Conservation (phyloP, 1,284 basidiomycete species). For the Bjerkandera adusta region DNA sequence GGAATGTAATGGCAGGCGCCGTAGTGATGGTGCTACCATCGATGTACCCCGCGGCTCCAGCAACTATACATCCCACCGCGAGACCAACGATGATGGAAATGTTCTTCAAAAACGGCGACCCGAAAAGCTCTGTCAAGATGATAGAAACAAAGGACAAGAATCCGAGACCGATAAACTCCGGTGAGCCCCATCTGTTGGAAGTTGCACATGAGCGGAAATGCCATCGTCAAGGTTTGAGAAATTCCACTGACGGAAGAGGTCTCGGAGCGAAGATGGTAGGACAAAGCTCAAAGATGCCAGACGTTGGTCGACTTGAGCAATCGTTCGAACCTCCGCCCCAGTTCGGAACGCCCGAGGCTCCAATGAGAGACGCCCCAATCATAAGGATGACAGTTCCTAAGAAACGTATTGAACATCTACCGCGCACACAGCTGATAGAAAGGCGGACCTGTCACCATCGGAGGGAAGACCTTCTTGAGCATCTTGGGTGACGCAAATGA, state of each 20-base stretch:
- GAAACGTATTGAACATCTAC: constrained; percentile 1
- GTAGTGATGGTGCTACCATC: constrained; percentile 58
- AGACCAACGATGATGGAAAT: constrained; percentile 74
- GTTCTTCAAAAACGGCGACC: constrained; percentile 82
- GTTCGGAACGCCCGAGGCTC: constrained; percentile 70
- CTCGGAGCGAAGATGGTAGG: constrained; percentile 65
- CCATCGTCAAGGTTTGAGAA: no score
- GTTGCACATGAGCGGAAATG: constrained; percentile 1
- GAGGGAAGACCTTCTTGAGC: constrained; percentile 75
- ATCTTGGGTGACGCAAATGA: constrained; percentile 68
- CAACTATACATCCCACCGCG: constrained; percentile 75
- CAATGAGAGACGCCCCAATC: constrained; percentile 78
- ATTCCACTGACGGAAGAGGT: constrained; percentile 38
- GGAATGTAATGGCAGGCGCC: constrained; percentile 77
- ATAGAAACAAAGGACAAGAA: constrained; percentile 82
- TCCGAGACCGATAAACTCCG: constrained; percentile 82
- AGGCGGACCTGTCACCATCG: constrained; percentile 82
- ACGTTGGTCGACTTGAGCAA: constrained; percentile 56
- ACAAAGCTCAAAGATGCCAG: constrained; percentile 68
- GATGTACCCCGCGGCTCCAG: constrained; percentile 75
- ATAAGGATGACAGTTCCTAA: constrained; percentile 69
- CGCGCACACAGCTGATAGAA: constrained; percentile 21
- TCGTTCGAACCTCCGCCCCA: constrained; percentile 84
- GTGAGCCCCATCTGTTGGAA: constrained; percentile 64
- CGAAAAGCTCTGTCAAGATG: constrained; percentile 75